Conservation (phyloP, 2,329 filamentous ascomycete species). For the Penicillium sp. region DNA sequence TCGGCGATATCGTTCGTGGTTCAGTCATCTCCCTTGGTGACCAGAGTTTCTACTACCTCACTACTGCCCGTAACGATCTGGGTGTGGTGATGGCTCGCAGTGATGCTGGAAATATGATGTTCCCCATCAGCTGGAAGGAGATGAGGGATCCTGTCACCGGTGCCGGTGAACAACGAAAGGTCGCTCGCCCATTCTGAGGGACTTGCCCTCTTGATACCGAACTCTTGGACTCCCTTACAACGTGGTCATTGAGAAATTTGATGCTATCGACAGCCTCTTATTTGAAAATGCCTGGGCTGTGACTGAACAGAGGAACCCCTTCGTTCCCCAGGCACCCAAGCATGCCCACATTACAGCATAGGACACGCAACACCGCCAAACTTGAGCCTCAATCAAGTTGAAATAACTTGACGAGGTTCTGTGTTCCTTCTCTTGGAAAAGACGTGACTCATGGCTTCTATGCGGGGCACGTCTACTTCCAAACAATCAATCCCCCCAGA, state of each 20-base stretch:
- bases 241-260: neutral
- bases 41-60: slow-evolving; percentile 93
- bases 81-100: slow-evolving; percentile 92
- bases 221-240: neutral
- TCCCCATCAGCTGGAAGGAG: slow-evolving; percentile 92
- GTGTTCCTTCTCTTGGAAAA: neutral
- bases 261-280: neutral
- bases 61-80: slow-evolving; percentile 84
- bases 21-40: slow-evolving; percentile 89
- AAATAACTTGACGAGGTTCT: neutral
- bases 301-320: neutral
- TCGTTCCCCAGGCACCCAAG: no score
- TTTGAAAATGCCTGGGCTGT: neutral
- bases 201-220: neutral
- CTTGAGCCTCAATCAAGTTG: neutral
- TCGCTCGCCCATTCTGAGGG: slow-evolving; percentile 81
- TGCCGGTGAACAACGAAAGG: slow-evolving; percentile 76
- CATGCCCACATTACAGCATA: neutral
- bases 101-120: slow-evolving; percentile 85
- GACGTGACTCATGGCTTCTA: neutral
- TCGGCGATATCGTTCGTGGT: slow-evolving; percentile 86
- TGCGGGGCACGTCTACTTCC: neutral
- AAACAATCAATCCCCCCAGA: neutral
- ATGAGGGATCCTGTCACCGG: slow-evolving; percentile 82
- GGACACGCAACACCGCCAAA: neutral